Base-by-base conservation (phyloP, 148 eudicot genomes). In the Rhododendron williamsianum region DNA sequence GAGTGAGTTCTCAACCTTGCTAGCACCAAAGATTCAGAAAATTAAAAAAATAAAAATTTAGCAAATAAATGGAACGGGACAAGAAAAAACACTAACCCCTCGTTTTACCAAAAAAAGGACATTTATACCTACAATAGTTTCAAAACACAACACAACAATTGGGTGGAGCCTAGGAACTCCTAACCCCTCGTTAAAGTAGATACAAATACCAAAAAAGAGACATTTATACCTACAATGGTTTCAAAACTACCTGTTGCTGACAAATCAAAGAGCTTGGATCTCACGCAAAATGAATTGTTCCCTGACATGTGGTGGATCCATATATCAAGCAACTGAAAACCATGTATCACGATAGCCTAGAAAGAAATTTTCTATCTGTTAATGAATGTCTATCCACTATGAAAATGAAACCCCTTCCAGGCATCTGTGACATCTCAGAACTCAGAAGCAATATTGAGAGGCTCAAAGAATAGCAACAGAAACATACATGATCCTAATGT, bases 331-430 rank as follows among this genome's bases (percentile, higher is more conserved):
- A 94, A 87, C 87, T 97, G 98, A 90, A 97, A 97, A 82, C 99
- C 98, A 90, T 97, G 99, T 46, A 95, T 92, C 88, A 97, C 91
- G 89, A 95, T 88, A 84, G 99, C 99, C 99, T 97, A 88, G 71
- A 92, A 81, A 30, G 11, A 71, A 87, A 43, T 81, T 23, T 81
- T 77, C 41, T 67, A 90, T 15, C 4, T 74, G 46, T 38, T 74
- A 15, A 74, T 19, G 48, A 78, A 56, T 49, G 60, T 82, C 46
- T 69, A 81, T 3, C 8, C 21, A 84, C 16, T 38, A 65, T n/a
- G 81, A 80, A 41, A 21, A 18, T 49, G 35, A 76, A 38, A 77
- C 56, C 35, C n/a, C 13, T 84, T 54, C 49, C 49, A 9, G 25
- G 36, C 1, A 49, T 98, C 99, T 97, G 98, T 85, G 92, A 84